Percentiles rank a stretch among this genome's conserved stretches.
phyloP scores from a whole-genome alignment of 805 yeast species.

The Saccharomyces kudriavzevii region DNA sequence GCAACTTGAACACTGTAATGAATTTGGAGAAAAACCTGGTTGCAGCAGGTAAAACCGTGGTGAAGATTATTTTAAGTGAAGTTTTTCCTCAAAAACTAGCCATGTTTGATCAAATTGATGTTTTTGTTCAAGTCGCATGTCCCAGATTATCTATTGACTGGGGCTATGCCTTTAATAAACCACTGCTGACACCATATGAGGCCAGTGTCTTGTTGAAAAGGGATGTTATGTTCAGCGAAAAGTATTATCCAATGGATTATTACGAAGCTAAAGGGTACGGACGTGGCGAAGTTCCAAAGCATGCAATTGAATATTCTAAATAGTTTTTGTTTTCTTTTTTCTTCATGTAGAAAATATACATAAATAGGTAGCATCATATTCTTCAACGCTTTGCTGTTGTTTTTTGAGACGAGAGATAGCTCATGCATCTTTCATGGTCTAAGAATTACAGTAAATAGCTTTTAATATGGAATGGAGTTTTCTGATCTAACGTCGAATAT shows the following conservation, averaged over 20 bases:
- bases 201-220: constrained; percentile 80
- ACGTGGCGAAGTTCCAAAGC: constrained; percentile 63
- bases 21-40: constrained; percentile 50
- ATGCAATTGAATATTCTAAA: constrained; percentile 7
- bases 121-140: constrained; percentile 95
- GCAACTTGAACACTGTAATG: constrained; percentile 68
- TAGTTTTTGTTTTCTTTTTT: background rate
- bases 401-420: background rate
- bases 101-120: constrained; percentile 88
- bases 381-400: background rate
- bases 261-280: constrained; percentile 88
- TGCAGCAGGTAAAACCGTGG: constrained; percentile 54
- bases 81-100: constrained; percentile 89
- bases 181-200: constrained; percentile 90
- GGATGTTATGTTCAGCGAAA: constrained; percentile 56
- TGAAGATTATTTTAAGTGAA: constrained; percentile 80
- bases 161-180: constrained; percentile 96
- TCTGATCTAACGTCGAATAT: too few relatives aligned
- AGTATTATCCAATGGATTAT: constrained; percentile 91
- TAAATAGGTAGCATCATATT: background rate
- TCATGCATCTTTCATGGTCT: background rate
- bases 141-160: constrained; percentile 94
- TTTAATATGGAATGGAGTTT: background rate
- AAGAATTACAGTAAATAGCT: background rate
- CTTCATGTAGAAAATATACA: background rate